A percentile compares a stretch with the other conserved stretches of the same genome.
phyloP scores from a whole-genome alignment of 305 asterid species.

The Caryopteris hybrid region DNA sequence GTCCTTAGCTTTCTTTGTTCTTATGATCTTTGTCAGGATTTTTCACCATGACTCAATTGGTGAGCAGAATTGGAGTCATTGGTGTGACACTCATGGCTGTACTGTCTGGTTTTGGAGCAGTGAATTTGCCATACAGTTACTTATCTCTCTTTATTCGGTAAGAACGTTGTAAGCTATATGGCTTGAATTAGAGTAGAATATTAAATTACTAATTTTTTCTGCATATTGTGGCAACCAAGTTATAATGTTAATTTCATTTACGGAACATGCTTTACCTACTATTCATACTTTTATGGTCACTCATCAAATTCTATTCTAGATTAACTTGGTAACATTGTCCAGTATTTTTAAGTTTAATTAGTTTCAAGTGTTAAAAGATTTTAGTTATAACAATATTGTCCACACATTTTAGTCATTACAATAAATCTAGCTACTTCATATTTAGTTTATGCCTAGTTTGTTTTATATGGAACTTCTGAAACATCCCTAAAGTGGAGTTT shows the following conservation, averaged over 20 bases:
- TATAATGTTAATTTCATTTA: not conserved
- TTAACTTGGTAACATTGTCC: not conserved
- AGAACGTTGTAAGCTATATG: constrained; percentile 20
- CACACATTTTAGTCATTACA: no score
- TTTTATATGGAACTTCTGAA: no score
- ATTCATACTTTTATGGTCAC: not conserved
- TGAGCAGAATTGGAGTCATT: constrained; percentile 96
- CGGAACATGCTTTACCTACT: not conserved
- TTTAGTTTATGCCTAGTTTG: no score
- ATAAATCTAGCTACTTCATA: no score
- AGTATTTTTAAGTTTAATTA: not conserved
- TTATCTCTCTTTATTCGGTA: constrained; percentile 92
- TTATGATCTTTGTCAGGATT: constrained; percentile 48
- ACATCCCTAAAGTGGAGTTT: no score
- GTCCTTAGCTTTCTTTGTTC: no score
- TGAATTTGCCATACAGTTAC: constrained; percentile 92
- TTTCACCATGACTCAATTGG: constrained; percentile 92
- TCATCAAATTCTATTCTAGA: not conserved
- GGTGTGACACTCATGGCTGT: constrained; percentile 97
- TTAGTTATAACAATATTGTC: no score
- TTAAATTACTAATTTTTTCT: constrained; percentile 6
- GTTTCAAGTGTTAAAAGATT: not conserved
- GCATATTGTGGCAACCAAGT: not conserved
- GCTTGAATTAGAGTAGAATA: constrained; percentile 15
- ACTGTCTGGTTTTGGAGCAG: constrained; percentile 97